A percentile compares a stretch with the other conserved stretches of the same genome.
Evolutionary conservation across 225 moss, liverwort and hornwort species (phyloP).

Genomic region (Physcomitrium patens): DNA sequence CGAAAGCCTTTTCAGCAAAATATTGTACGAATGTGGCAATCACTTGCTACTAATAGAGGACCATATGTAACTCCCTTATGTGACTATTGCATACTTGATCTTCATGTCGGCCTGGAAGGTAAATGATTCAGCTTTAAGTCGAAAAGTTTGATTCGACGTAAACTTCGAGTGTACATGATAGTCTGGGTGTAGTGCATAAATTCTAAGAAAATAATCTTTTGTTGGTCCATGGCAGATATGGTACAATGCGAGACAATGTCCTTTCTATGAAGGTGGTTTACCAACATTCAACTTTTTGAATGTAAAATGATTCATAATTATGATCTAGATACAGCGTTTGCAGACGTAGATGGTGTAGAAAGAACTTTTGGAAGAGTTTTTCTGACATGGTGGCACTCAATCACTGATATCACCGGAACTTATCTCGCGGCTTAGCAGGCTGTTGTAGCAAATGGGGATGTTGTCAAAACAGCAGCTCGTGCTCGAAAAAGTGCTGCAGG

Average conservation of each 20-base stretch:
- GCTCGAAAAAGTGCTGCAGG: slow-evolving; percentile 86
- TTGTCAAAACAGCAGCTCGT: slow-evolving; percentile 75
- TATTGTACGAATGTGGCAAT: neutral
- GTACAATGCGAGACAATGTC: slow-evolving; percentile 91
- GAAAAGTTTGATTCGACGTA: neutral
- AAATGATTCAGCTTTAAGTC: neutral
- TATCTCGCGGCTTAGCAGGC: slow-evolving; percentile 41
- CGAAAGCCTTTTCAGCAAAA: neutral
- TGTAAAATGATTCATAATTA: slow-evolving; percentile 13
- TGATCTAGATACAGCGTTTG: slow-evolving; percentile 25
- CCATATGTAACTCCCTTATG: neutral
- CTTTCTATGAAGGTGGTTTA: slow-evolving; percentile 50
- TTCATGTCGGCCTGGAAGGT: neutral
- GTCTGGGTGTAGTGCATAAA: slow-evolving; percentile 17
- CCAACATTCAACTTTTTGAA: slow-evolving; percentile 28
- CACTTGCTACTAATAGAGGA: neutral
- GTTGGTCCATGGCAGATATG: slow-evolving; percentile 71
- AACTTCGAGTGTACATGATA: neutral
- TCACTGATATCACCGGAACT: neutral
- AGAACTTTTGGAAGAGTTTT: slow-evolving; percentile 14
- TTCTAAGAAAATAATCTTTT: slow-evolving; percentile 28
- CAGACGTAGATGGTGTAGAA: slow-evolving; percentile 15
- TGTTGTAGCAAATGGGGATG: slow-evolving; percentile 72
- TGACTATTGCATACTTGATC: neutral
- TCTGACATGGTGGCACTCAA: slow-evolving; percentile 8